phyloP scores from a whole-genome alignment of 176 grass and related monocot species.

The Zoysia pacifica region DNA sequence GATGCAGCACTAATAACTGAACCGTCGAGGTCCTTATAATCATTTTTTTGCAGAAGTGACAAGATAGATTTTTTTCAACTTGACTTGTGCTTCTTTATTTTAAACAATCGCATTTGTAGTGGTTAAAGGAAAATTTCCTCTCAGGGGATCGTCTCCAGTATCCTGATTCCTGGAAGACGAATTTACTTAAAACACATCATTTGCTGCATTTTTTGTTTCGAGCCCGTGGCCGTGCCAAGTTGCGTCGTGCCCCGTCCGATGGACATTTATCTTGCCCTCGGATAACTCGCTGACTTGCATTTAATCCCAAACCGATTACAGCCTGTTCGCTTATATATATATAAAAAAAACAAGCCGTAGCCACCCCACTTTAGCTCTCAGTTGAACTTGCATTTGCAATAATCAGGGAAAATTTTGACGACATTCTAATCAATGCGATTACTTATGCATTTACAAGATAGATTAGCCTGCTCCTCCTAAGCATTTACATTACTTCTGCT shows the following conservation, averaged over 20 bases:
- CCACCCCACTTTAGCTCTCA: too few species aligned
- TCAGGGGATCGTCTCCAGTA: neutral
- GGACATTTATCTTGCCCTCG: too few species aligned
- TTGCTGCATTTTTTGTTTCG: neutral
- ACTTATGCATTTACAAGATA: conserved; percentile 79
- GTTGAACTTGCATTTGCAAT: conserved; percentile 22
- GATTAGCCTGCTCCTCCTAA: conserved; percentile 68
- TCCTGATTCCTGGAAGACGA: too few species aligned
- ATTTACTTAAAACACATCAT: too few species aligned
- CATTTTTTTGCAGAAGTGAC: conserved; percentile 20
- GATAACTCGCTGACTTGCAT: too few species aligned
- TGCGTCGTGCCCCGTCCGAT: too few species aligned
- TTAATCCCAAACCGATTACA: too few species aligned
- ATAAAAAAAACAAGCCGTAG: too few species aligned
- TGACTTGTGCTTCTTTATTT: neutral
- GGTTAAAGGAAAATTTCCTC: neutral
- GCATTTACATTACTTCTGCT: conserved; percentile 76
- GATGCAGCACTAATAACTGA: conserved; percentile 8
- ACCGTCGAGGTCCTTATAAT: neutral
- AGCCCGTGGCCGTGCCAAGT: too few species aligned
- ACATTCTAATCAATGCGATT: conserved; percentile 45
- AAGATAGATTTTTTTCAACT: neutral
- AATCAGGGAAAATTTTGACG: conserved; percentile 19
- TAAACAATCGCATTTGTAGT: neutral
- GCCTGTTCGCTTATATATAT: too few species aligned